Base-by-base conservation (phyloP, 306 rosid species). In the Neltuma alba region DNA sequence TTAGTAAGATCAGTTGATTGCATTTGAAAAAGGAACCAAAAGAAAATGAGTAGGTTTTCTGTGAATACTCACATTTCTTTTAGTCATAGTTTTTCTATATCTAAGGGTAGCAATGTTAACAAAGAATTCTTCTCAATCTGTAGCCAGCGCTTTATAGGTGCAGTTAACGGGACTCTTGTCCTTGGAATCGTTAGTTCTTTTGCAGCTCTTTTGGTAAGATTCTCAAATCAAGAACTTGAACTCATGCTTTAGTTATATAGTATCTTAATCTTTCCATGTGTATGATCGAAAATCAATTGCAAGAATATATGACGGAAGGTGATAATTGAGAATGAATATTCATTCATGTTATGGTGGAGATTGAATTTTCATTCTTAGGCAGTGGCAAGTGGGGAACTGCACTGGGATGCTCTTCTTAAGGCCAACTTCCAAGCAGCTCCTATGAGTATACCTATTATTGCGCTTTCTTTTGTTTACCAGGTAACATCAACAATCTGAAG, bases 381-480 rank as follows among this genome's bases (percentile, higher is more conserved):
- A 64, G 92, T 91, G 78, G 92, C 94, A 44, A 89, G 92, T 86
- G 97, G 94, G 80, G 88, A 85, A 70, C 81, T 93, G 18, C 97
- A 91, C 13, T 85, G 83, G 88, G 91, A 86, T 82, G 90, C 89
- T 72, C 97, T 93, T 79, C 74, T 93, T 52, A 87, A 89, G 83
- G 90, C 94, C 67, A 89, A 93, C 85, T 93, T 93, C 77, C 79
- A 89, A 85, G 97, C 97, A 2, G 91, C 73, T 85, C 97, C 97
- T 34, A 89, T 79, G 94, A 93, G 94, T 80, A 91, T 91, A 77
- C 98, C 98, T 10, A 93, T 93, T 76, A 88, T 93, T 68, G 86
- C 88, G 36, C 94, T 93, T 68, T 93, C 96, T 58, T 91, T 93
- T 88, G 98, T 91, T 79, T 93, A 93, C 85, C 98, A 93, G 91